These are phyloP conservation scores for Knoxia roxburghii DNA, from an alignment of 257 asterid genomes.

Conservation along the genomic window DNA sequence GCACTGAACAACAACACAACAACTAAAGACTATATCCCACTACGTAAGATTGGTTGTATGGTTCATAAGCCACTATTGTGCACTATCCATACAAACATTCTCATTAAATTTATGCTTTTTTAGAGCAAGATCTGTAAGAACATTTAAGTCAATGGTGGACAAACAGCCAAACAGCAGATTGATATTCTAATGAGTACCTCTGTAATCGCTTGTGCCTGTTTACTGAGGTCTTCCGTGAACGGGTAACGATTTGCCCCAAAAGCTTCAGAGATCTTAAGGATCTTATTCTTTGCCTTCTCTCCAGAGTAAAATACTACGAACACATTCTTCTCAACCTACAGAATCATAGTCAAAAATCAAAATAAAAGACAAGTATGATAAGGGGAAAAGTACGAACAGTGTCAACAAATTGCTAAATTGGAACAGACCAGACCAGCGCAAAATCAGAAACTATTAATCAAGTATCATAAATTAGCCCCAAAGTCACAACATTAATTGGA, in stretches of 20 bases:
- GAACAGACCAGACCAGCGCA: neutral
- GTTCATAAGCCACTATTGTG: no score
- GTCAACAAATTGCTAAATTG: neutral
- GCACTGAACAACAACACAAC: neutral
- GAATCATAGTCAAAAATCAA: neutral
- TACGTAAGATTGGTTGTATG: no score
- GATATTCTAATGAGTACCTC: conserved; percentile 44
- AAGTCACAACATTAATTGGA: neutral
- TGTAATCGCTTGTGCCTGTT: conserved; percentile 66
- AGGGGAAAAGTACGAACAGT: neutral
- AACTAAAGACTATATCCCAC: no score
- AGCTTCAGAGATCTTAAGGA: conserved; percentile 96
- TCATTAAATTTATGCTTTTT: no score
- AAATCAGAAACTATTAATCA: neutral
- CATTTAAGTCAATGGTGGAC: neutral
- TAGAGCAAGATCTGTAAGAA: neutral
- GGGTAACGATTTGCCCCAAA: conserved; percentile 97
- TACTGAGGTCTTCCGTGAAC: conserved; percentile 65
- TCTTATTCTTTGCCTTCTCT: conserved; percentile 81
- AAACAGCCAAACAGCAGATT: neutral
- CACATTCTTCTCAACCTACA: conserved; percentile 90
- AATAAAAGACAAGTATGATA: neutral
- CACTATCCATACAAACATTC: no score
- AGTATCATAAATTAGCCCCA: neutral
- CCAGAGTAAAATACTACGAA: conserved; percentile 91